These are phyloP conservation scores for Pleurotus pulmonarius DNA, from an alignment of 768 basidiomycete species.

Conservation along the genomic window DNA sequence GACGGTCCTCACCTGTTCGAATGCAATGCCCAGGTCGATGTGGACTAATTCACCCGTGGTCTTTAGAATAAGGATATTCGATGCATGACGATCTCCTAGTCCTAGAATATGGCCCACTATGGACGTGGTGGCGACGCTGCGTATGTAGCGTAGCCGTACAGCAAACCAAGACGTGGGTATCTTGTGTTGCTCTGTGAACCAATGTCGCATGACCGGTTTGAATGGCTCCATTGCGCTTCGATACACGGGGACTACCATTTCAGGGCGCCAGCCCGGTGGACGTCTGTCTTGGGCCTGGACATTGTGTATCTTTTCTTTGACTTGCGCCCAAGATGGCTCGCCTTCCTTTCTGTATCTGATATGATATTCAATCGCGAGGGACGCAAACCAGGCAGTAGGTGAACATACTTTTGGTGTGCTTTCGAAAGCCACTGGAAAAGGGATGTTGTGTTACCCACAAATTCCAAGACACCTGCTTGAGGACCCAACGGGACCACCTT, in stretches of 20 bases:
- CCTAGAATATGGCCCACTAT: slow-evolving; percentile 93
- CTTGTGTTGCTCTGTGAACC: slow-evolving; percentile 88
- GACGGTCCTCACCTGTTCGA: slow-evolving; percentile 70
- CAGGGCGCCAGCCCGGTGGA: not conserved
- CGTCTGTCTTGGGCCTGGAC: too few species aligned
- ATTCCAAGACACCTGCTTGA: slow-evolving; percentile 85
- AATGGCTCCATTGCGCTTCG: slow-evolving; percentile 38
- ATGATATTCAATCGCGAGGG: too few species aligned
- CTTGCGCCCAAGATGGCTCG: too few species aligned
- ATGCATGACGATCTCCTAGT: slow-evolving; percentile 87
- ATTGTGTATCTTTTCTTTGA: too few species aligned
- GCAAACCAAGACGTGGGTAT: slow-evolving; percentile 89
- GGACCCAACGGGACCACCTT: slow-evolving; percentile 82
- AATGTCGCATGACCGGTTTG: slow-evolving; percentile 90
- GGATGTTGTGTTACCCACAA: slow-evolving; percentile 75
- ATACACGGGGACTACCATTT: slow-evolving; percentile 23
- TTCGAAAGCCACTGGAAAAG: slow-evolving; percentile 56
- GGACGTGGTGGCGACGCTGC: slow-evolving; percentile 90
- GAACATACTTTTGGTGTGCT: slow-evolving; percentile 60
- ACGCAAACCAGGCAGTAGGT: not conserved
- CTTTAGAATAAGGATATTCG: slow-evolving; percentile 89
- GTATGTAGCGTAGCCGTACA: slow-evolving; percentile 84
- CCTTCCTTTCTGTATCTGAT: too few species aligned
- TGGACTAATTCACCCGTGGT: slow-evolving; percentile 85
- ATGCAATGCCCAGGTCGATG: slow-evolving; percentile 95